phyloP scores from a whole-genome alignment of 352 stramenopile species.

The Globisporangium echinulatum region DNA sequence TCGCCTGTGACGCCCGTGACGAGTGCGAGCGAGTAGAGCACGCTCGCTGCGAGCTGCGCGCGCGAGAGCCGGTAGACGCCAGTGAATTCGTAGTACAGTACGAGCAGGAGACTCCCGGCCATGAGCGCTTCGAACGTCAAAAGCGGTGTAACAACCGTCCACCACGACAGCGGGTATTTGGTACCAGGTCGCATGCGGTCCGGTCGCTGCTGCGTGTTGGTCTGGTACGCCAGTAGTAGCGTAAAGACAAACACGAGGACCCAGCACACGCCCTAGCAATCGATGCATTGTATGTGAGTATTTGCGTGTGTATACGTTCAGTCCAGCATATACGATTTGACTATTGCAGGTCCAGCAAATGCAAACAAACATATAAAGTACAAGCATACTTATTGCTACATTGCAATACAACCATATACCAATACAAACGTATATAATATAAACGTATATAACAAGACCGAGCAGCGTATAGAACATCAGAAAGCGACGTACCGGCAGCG shows the following conservation, averaged over 20 bases:
- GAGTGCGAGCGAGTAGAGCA: conserved; percentile 64
- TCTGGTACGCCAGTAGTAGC: conserved; percentile 70
- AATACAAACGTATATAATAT: too few relatives aligned
- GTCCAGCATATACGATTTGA: too few relatives aligned
- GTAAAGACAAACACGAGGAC: conserved; percentile 76
- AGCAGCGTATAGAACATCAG: too few relatives aligned
- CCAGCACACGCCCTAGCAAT: conserved; percentile 61
- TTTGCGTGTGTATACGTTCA: too few relatives aligned
- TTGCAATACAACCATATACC: too few relatives aligned
- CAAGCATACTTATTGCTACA: too few relatives aligned
- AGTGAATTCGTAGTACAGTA: conserved; percentile 77
- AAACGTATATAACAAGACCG: too few relatives aligned
- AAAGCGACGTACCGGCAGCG: conserved; percentile 42
- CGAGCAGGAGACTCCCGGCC: conserved; percentile 35
- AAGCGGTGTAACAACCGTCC: conserved; percentile 55
- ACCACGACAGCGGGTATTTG: conserved; percentile 62
- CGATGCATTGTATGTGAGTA: conserved; percentile 5
- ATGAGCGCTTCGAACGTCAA: conserved; percentile 67
- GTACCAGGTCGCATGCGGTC: too few relatives aligned
- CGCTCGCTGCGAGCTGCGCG: conserved; percentile 67
- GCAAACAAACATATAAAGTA: too few relatives aligned
- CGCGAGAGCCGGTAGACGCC: conserved; percentile 70
- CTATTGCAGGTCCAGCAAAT: too few relatives aligned
- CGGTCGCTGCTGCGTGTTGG: conserved; percentile 32
- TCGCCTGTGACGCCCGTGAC: conserved; percentile 52